phyloP scores from a whole-genome alignment of 768 basidiomycete genomes.

The Serendipita indica region DNA sequence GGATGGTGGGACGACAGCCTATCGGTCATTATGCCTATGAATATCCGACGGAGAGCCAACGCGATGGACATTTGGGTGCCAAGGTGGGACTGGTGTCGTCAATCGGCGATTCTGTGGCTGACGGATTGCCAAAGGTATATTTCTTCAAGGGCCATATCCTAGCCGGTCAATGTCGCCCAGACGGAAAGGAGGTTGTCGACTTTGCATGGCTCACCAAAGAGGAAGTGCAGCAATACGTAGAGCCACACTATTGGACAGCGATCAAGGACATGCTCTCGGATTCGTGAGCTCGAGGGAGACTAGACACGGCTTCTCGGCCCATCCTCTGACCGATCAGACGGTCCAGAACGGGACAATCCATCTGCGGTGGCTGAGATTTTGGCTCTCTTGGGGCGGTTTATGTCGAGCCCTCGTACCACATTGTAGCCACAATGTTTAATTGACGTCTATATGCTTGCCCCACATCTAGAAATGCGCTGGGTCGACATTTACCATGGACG shows the following conservation, averaged over 20 bases:
- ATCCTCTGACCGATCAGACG: too few relatives aligned
- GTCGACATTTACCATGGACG: too few relatives aligned
- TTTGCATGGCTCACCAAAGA: conserved; percentile 93
- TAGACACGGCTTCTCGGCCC: too few relatives aligned
- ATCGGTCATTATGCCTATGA: conserved; percentile 59
- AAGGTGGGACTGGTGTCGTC: conserved; percentile 11
- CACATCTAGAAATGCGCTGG: too few relatives aligned
- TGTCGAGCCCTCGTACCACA: too few relatives aligned
- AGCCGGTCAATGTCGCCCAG: conserved; percentile 63
- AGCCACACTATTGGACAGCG: conserved; percentile 54
- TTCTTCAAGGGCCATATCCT: conserved; percentile 91
- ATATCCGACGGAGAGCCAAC: conserved; percentile 17
- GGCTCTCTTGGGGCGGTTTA: too few relatives aligned
- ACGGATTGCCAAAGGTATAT: conserved; percentile 46
- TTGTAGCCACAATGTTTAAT: too few relatives aligned
- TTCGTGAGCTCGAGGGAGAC: too few relatives aligned
- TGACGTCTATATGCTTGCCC: too few relatives aligned
- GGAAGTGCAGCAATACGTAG: conserved; percentile 64
- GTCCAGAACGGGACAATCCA: too few relatives aligned
- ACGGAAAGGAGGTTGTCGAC: conserved; percentile 40
- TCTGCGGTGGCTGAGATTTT: too few relatives aligned
- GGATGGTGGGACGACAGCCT: conserved; percentile 85
- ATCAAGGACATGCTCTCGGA: conserved; percentile 75
- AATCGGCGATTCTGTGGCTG: background rate
- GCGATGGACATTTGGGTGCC: conserved; percentile 10